phyloP scores from a whole-genome alignment of 192 early-diverging fungal genomes.

The Coemansia javaensis region DNA sequence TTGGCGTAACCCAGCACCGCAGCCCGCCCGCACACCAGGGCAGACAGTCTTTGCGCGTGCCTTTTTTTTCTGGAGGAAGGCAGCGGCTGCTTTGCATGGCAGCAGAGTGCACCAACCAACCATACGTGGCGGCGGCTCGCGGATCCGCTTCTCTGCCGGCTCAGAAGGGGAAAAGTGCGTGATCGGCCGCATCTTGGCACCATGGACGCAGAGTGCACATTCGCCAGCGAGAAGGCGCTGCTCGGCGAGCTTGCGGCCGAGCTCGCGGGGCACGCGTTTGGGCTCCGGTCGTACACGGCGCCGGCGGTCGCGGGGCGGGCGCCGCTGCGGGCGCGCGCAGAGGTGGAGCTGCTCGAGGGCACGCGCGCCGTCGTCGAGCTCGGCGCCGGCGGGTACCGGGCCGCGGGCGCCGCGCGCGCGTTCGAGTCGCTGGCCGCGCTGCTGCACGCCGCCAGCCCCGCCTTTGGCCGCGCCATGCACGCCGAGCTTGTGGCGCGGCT shows the following conservation, averaged over 20 bases:
- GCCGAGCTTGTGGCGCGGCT: conserved; percentile 7
- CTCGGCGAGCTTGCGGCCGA: conserved; percentile 15
- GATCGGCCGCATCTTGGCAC: not conserved
- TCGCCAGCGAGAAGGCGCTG: conserved; percentile 9
- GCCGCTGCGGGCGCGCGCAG: conserved; percentile 1
- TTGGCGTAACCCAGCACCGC: no score
- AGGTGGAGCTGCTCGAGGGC: conserved; percentile 11
- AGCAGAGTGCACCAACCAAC: no score
- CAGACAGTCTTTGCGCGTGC: no score
- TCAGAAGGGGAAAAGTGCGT: not conserved
- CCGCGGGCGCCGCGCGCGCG: not conserved
- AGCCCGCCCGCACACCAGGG: no score
- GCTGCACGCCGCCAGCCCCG: conserved; percentile 17
- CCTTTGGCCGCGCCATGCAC: conserved; percentile 28
- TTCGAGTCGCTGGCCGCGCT: conserved; percentile 31
- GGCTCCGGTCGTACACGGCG: conserved; percentile 5
- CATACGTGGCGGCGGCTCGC: no score
- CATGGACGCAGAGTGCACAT: no score
- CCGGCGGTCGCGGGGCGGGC: not conserved
- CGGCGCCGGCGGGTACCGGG: conserved; percentile 13
- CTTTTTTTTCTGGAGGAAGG: no score
- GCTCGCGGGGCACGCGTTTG: conserved; percentile 22
- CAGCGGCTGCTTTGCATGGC: no score
- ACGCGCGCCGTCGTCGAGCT: conserved; percentile 1
- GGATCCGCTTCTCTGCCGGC: no score